Conservation (phyloP, 169 alveolate genomes). For the Cystoisospora suis region DNA sequence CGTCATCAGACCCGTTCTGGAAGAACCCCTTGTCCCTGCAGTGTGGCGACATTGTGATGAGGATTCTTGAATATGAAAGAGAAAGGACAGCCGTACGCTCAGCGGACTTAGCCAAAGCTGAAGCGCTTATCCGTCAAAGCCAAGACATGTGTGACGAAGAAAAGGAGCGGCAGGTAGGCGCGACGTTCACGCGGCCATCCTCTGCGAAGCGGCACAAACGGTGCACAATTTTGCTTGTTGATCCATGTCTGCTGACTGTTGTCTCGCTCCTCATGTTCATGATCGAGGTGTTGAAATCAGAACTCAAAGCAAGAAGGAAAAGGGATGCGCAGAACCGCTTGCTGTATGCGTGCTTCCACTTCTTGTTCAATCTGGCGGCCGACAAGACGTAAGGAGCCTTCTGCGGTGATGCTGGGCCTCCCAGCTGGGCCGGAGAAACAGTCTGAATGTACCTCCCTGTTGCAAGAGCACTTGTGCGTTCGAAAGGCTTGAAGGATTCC, state of each 20-base stretch:
- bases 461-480: not conserved
- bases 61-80: not conserved
- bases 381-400: not conserved
- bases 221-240: too few species aligned
- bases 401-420: not conserved
- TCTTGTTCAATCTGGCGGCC: not conserved
- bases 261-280: too few species aligned
- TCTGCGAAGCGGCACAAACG: too few species aligned
- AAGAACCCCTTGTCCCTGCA: too few species aligned
- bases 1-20: too few species aligned
- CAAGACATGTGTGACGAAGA: too few species aligned
- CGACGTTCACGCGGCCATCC: too few species aligned
- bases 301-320: not conserved
- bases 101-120: too few species aligned
- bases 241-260: too few species aligned
- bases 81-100: too few species aligned
- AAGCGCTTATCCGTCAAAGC: too few species aligned
- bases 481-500: not conserved
- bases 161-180: too few species aligned
- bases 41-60: not conserved
- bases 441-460: not conserved
- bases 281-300: not conserved
- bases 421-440: not conserved
- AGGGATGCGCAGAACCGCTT: not conserved
- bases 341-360: slow-evolving; percentile 22